Percentiles rank a stretch among this genome's conserved stretches.
These are phyloP conservation scores for Tulasnella sp. DNA, from an alignment of 768 basidiomycete species.

Conservation along the genomic window DNA sequence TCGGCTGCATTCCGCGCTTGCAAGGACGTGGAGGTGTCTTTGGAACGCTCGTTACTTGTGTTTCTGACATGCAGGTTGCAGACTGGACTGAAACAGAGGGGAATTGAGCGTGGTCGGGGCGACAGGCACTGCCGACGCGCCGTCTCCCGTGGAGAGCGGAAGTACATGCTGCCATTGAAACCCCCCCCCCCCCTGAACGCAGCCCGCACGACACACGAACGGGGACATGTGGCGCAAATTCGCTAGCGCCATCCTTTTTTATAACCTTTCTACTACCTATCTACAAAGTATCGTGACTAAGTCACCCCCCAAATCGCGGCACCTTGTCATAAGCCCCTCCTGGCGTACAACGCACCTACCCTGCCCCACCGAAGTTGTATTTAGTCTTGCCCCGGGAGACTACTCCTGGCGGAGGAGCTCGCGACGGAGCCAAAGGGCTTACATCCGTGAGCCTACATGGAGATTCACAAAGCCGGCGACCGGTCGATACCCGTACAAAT, in stretches of 20 bases:
- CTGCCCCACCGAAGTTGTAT: no score
- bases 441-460: no score
- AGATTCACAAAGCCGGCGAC: no score
- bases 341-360: no score
- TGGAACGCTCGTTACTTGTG: background rate
- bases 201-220: background rate
- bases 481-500: no score
- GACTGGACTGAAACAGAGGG: slow-evolving; percentile 24
- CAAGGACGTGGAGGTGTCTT: background rate
- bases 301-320: slow-evolving; percentile 14
- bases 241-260: background rate
- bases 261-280: background rate
- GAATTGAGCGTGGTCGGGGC: background rate
- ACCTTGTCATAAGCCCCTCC: slow-evolving; percentile 2
- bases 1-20: background rate
- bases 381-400: no score
- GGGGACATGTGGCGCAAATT: background rate
- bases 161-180: background rate
- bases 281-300: background rate
- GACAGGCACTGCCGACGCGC: slow-evolving; percentile 7
- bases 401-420: no score
- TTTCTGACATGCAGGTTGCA: slow-evolving; percentile 28
- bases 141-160: background rate
- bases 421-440: no score
- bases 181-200: background rate